These are phyloP conservation scores for Eimeria necatrix DNA, from an alignment of 169 alveolate species.

Conservation along the genomic window DNA sequence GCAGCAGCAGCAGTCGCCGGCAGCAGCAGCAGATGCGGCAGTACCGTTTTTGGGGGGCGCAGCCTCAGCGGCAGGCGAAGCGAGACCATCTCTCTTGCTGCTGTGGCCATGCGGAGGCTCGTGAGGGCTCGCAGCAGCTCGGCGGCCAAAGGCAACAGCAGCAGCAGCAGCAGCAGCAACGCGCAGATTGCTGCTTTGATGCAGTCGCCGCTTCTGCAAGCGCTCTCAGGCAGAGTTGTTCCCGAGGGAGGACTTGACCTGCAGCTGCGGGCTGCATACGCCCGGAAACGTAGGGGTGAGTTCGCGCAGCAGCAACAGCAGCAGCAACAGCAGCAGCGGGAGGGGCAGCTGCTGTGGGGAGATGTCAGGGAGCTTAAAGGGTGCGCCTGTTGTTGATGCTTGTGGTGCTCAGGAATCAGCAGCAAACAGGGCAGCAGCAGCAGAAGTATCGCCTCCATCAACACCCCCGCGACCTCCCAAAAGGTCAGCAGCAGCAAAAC, in stretches of 20 bases:
- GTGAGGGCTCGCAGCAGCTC: conserved; percentile 21
- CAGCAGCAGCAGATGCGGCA: neutral
- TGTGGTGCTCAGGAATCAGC: neutral
- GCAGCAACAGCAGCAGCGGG: conserved; percentile 26
- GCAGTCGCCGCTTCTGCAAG: conserved; percentile 56
- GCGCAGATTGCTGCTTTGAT: neutral
- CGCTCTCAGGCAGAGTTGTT: neutral
- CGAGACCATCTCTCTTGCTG: neutral
- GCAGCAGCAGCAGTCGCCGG: conserved; percentile 53
- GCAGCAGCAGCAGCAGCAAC: conserved; percentile 11
- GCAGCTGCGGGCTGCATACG: neutral
- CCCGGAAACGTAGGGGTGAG: conserved; percentile 37
- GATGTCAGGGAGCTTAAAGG: neutral
- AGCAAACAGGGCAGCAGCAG: neutral
- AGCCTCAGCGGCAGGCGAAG: neutral
- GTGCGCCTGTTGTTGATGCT: too few relatives aligned
- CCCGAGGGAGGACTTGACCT: neutral
- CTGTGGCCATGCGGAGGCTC: conserved; percentile 34
- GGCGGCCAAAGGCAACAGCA: neutral
- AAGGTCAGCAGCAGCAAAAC: conserved; percentile 12
- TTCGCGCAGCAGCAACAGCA: neutral
- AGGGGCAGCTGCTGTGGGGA: neutral
- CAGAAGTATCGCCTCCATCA: conserved; percentile 1
- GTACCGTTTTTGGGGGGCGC: neutral
- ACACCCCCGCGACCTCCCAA: conserved; percentile 21